Conservation (phyloP, 2,329 filamentous ascomycete genomes). For the Fusarium armeniacum region DNA sequence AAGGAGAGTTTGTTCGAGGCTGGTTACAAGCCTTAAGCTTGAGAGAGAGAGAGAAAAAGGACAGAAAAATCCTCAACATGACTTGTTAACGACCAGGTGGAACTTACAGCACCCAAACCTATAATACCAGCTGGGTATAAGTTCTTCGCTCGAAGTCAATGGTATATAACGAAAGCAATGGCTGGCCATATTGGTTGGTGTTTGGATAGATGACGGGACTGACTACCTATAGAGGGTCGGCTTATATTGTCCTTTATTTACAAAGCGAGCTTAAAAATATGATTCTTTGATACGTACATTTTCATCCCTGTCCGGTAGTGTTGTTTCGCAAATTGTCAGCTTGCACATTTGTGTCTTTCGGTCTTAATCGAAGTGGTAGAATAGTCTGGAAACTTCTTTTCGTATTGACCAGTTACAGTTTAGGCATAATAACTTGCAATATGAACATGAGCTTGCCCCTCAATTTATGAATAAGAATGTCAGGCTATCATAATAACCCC, state of each 20-base stretch:
- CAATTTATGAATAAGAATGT: background rate
- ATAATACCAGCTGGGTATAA: background rate
- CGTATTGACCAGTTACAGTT: background rate
- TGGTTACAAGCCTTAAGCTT: conserved; percentile 66
- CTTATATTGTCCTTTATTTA: conserved; percentile 25
- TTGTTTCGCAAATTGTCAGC: conserved; percentile 7
- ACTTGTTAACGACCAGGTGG: background rate
- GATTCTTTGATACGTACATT: conserved; percentile 20
- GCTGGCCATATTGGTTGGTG: conserved; percentile 26
- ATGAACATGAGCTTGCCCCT: background rate
- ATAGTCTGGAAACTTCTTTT: background rate
- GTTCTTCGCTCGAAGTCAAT: background rate
- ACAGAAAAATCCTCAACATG: background rate
- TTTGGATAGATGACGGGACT: conserved; percentile 31
- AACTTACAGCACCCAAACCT: background rate
- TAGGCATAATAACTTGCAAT: background rate
- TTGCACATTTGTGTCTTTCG: background rate
- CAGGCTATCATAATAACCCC: background rate
- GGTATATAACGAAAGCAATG: conserved; percentile 33
- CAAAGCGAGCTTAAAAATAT: conserved; percentile 36
- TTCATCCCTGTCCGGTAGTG: conserved; percentile 8
- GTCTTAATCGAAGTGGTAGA: background rate
- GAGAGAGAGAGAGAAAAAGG: background rate
- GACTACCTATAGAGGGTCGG: conserved; percentile 23
- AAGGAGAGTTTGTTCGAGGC: conserved; percentile 81